phyloP scores from a whole-genome alignment of 371 early-diverging fungal genomes.

The Mortierella sp. region DNA sequence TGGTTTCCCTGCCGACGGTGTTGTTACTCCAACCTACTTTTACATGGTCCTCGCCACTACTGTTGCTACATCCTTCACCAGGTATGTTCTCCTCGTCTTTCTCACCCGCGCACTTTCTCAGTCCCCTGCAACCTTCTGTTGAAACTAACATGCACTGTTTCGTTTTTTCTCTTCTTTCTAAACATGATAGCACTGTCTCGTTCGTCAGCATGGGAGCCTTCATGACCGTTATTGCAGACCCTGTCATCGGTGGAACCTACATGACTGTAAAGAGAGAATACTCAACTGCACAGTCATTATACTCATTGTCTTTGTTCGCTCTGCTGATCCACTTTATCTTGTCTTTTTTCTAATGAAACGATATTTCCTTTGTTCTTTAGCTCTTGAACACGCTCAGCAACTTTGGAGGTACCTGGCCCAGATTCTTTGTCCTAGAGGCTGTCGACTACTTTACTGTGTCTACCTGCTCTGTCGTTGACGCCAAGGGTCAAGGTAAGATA shows the following conservation, averaged over 20 bases:
- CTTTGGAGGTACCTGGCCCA: slow-evolving; percentile 98
- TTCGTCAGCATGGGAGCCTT: slow-evolving; percentile 97
- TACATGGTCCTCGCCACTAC: slow-evolving; percentile 83
- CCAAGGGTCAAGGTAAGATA: slow-evolving; percentile 58
- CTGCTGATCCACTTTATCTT: not conserved
- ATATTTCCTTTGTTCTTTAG: slow-evolving; percentile 44
- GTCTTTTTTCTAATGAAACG: not conserved
- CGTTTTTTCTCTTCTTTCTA: not conserved
- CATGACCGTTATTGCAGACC: slow-evolving; percentile 95
- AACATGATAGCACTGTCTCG: slow-evolving; percentile 83
- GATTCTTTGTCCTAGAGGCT: slow-evolving; percentile 92
- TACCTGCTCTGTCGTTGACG: slow-evolving; percentile 66
- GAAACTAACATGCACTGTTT: not conserved
- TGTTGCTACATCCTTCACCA: slow-evolving; percentile 88
- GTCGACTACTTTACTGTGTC: slow-evolving; percentile 93
- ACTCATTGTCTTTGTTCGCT: not conserved
- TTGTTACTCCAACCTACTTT: slow-evolving; percentile 81
- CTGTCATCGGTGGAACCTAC: slow-evolving; percentile 97
- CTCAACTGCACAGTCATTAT: not conserved
- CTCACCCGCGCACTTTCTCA: not conserved
- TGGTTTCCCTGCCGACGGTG: slow-evolving; percentile 79
- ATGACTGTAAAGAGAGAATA: slow-evolving; percentile 83
- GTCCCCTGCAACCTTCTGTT: not conserved
- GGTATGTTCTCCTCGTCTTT: slow-evolving; percentile 48
- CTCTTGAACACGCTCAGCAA: slow-evolving; percentile 95